phyloP scores from a whole-genome alignment of 495 filamentous ascomycete species.

The Penicillium psychrofluorescens region DNA sequence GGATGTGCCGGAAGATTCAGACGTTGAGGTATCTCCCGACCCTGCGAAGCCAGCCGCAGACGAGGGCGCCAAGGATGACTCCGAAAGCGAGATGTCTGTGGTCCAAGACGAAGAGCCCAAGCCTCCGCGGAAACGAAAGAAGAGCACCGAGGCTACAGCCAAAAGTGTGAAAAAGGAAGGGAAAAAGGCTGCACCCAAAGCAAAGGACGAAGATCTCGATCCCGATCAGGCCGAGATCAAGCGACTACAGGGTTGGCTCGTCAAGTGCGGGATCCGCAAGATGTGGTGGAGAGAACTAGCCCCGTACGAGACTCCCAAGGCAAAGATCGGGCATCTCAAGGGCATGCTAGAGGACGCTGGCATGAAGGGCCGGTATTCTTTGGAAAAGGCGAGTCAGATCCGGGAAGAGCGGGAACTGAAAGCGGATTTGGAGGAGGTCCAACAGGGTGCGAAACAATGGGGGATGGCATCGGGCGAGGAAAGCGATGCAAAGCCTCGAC shows the following conservation, averaged over 20 bases:
- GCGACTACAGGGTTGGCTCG: constrained; percentile 76
- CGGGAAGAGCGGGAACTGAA: constrained; percentile 76
- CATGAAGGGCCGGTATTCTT: constrained; percentile 81
- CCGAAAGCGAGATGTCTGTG: constrained; percentile 74
- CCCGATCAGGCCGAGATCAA: constrained; percentile 79
- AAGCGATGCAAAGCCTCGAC: constrained; percentile 29
- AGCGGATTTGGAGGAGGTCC: constrained; percentile 74
- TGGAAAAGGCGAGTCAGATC: constrained; percentile 76
- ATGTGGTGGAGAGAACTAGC: constrained; percentile 80
- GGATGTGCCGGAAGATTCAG: constrained; percentile 12
- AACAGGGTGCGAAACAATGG: constrained; percentile 72
- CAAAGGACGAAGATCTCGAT: constrained; percentile 43
- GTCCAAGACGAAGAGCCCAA: constrained; percentile 65
- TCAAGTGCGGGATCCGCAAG: constrained; percentile 91
- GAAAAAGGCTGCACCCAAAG: constrained; percentile 24
- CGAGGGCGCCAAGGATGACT: constrained; percentile 38
- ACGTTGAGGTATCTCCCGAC: constrained; percentile 14
- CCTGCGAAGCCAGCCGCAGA: constrained; percentile 18
- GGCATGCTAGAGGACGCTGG: constrained; percentile 70
- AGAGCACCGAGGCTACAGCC: constrained; percentile 20
- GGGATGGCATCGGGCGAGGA: constrained; percentile 46
- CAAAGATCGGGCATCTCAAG: constrained; percentile 78
- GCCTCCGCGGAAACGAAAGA: constrained; percentile 39
- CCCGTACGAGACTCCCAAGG: constrained; percentile 64
- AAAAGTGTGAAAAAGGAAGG: constrained; percentile 19